A percentile compares a stretch with the other conserved stretches of the same genome.
These are phyloP conservation scores for Fonsecaea pugnacius DNA, from an alignment of 2,329 filamentous ascomycete species.

Conservation along the genomic window DNA sequence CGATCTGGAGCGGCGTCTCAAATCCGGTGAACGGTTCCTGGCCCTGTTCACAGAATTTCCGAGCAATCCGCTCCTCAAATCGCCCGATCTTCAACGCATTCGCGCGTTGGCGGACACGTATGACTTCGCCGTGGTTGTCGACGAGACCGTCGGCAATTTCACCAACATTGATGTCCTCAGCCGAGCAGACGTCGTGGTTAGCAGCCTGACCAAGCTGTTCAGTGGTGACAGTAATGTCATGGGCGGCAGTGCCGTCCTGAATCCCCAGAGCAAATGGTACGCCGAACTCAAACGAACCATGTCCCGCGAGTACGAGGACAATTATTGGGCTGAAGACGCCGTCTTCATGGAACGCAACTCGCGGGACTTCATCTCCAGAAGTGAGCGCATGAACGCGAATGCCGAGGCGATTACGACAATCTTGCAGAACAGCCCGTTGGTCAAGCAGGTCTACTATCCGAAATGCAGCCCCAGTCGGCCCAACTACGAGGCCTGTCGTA, in stretches of 20 bases:
- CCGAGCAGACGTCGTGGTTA: slow-evolving; percentile 88
- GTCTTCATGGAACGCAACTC: slow-evolving; percentile 97
- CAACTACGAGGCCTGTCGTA: slow-evolving; percentile 78
- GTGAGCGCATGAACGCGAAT: slow-evolving; percentile 82
- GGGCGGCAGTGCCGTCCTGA: slow-evolving; percentile 75
- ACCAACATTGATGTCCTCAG: slow-evolving; percentile 92
- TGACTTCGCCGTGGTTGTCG: slow-evolving; percentile 86
- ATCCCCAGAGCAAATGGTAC: slow-evolving; percentile 70
- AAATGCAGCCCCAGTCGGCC: slow-evolving; percentile 71
- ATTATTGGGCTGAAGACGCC: slow-evolving; percentile 90
- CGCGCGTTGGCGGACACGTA: slow-evolving; percentile 77
- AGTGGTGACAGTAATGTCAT: slow-evolving; percentile 98
- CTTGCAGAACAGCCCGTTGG: slow-evolving; percentile 63
- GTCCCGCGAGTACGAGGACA: slow-evolving; percentile 74
- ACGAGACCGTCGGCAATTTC: slow-evolving; percentile 96
- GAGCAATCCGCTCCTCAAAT: slow-evolving; percentile 83
- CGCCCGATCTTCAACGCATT: slow-evolving; percentile 83
- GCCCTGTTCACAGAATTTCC: slow-evolving; percentile 95
- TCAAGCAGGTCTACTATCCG: slow-evolving; percentile 85
- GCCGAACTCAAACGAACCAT: slow-evolving; percentile 68
- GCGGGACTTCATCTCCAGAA: slow-evolving; percentile 81
- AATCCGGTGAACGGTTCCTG: slow-evolving; percentile 74
- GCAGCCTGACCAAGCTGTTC: slow-evolving; percentile 95
- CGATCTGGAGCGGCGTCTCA: slow-evolving; percentile 74
- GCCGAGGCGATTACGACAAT: slow-evolving; percentile 81